These are phyloP conservation scores for Mucor velutinosus DNA, from an alignment of 371 early-diverging fungal species.

Conservation along the genomic window DNA sequence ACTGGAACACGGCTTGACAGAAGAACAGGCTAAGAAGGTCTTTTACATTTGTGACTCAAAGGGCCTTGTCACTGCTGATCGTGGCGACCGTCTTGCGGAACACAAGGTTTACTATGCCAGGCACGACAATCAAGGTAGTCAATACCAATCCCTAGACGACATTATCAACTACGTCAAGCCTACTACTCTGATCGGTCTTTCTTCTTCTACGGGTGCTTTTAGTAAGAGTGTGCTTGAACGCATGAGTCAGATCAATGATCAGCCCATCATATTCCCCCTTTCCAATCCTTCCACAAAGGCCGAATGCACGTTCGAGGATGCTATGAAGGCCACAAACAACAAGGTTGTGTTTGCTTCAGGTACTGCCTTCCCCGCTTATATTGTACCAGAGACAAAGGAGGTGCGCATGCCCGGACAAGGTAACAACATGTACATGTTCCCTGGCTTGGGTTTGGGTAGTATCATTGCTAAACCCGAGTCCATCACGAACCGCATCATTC, in stretches of 20 bases:
- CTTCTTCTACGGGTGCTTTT: slow-evolving; percentile 77
- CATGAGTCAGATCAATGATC: slow-evolving; percentile 75
- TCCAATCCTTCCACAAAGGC: slow-evolving; percentile 88
- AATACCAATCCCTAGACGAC: slow-evolving; percentile 69
- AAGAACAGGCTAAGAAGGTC: slow-evolving; percentile 72
- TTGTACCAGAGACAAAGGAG: slow-evolving; percentile 56
- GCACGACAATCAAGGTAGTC: slow-evolving; percentile 71
- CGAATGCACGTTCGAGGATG: slow-evolving; percentile 90
- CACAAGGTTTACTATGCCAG: slow-evolving; percentile 87
- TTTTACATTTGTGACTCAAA: slow-evolving; percentile 86
- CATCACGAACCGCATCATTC: slow-evolving; percentile 84
- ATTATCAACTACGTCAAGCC: slow-evolving; percentile 78
- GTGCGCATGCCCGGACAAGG: slow-evolving; percentile 78
- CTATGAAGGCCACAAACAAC: slow-evolving; percentile 80
- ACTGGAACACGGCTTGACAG: slow-evolving; percentile 63
- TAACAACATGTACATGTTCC: slow-evolving; percentile 90
- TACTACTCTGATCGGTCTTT: slow-evolving; percentile 84
- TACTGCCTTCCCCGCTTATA: slow-evolving; percentile 86
- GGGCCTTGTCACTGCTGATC: slow-evolving; percentile 80
- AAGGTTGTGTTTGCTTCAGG: slow-evolving; percentile 91
- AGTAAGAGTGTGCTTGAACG: slow-evolving; percentile 59
- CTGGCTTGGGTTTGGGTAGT: slow-evolving; percentile 88
- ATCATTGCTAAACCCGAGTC: slow-evolving; percentile 66
- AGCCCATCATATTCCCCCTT: slow-evolving; percentile 91
- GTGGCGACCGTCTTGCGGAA: slow-evolving; percentile 80